Conservation (phyloP, 345 rosid species). For the Salix koriyanagi region DNA sequence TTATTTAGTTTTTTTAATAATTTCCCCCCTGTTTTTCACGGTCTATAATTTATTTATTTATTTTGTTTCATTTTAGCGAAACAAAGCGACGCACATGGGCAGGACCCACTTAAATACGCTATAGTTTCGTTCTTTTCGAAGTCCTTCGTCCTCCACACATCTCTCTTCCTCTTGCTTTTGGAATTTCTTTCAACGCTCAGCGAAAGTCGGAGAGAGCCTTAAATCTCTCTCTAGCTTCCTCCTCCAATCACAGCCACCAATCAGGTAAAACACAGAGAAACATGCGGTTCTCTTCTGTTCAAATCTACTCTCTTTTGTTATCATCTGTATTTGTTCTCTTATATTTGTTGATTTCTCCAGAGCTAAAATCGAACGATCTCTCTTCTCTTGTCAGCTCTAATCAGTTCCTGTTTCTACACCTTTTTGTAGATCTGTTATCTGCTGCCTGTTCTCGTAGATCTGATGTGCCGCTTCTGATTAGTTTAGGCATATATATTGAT, state of each 20-base stretch:
- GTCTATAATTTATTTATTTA: too few species aligned
- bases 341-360: not conserved
- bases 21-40: too few species aligned
- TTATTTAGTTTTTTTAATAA: too few species aligned
- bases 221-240: not conserved
- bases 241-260: not conserved
- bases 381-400: not conserved
- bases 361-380: not conserved
- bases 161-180: not conserved
- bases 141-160: slow-evolving; percentile 1
- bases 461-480: not conserved
- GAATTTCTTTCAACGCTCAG: slow-evolving; percentile 1
- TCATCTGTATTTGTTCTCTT: not conserved
- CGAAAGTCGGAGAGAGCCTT: slow-evolving; percentile 12
- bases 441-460: not conserved
- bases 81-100: not conserved
- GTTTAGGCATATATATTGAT: not conserved
- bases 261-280: not conserved
- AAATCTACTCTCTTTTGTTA: not conserved
- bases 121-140: not conserved
- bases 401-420: not conserved
- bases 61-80: not conserved
- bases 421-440: not conserved
- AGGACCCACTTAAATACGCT: slow-evolving; percentile 1
- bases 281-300: not conserved